Evolutionary conservation across 2,329 filamentous ascomycete genomes (phyloP).

Genomic region (Ophiostoma sp.): DNA sequence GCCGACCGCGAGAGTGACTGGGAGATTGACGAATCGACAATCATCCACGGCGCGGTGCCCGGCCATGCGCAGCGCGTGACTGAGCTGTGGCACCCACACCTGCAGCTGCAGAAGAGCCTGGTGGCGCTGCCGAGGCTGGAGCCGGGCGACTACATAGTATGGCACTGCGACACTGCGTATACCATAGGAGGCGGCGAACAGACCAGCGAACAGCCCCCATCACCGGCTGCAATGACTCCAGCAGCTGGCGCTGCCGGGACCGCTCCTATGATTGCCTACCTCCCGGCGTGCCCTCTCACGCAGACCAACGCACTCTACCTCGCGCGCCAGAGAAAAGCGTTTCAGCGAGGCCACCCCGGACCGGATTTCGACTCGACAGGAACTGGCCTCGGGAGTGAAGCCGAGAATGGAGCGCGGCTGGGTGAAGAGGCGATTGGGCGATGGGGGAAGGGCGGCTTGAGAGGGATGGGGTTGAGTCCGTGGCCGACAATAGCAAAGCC

Average conservation of each 20-base stretch:
- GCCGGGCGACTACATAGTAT: constrained; percentile 53
- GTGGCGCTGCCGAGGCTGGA: constrained; percentile 51
- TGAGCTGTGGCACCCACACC: constrained; percentile 53
- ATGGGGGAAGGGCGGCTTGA: constrained; percentile 47
- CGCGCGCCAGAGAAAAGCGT: constrained; percentile 53
- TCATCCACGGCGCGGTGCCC: constrained; percentile 54
- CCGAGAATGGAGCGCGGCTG: constrained; percentile 44
- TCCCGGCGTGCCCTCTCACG: constrained; percentile 51
- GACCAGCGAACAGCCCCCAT: constrained; percentile 31
- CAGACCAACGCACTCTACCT: constrained; percentile 55
- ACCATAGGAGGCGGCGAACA: constrained; percentile 43
- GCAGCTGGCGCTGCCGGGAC: constrained; percentile 25
- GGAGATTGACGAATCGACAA: constrained; percentile 48
- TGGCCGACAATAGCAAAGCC: constrained; percentile 38
- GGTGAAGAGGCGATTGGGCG: constrained; percentile 48
- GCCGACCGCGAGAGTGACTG: constrained; percentile 30
- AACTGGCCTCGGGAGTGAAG: constrained; percentile 46
- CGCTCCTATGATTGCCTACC: constrained; percentile 50
- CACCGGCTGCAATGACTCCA: not conserved
- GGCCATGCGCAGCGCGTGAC: constrained; percentile 54
- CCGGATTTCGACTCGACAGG: constrained; percentile 54
- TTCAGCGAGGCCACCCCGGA: constrained; percentile 48
- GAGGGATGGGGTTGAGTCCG: constrained; percentile 54
- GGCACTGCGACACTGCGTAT: constrained; percentile 54
- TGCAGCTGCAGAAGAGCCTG: constrained; percentile 48